Base-by-base conservation (phyloP, 2,329 filamentous ascomycete genomes). In the Fusarium liriodendri region DNA sequence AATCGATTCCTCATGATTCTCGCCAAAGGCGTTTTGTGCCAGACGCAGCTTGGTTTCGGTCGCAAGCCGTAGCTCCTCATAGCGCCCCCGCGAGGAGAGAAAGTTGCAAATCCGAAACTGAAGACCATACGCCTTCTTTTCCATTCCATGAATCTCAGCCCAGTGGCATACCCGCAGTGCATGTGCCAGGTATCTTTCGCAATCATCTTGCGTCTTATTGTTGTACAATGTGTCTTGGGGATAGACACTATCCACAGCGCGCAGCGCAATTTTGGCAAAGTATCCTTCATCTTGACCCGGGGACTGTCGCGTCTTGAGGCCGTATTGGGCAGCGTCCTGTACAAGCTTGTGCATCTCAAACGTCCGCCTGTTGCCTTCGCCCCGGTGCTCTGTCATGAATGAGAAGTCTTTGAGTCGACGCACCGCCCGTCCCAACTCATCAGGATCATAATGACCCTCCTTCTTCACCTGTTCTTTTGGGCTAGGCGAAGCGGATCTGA, bases 341-440 rank as follows among this genome's bases (percentile, higher is more conserved):
- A 80, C 78, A 1, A 81, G 77, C 65, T 77, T 80, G 57, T 82
- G 79, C 70, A 82, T 77, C 62, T 82, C 76, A 62, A 80, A 82
- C 13, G 32, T 73, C 10, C 42, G 33, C 1, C 45, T 42, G 5
- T 64, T 38, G 2, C 66, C 47, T 16, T 61, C 62, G 18, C 47
- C 22, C 18, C 11, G 54, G 7, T 64, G 70, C 25, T 67, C 47
- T 32, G 63, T 68, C 1, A 84, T 59, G 58, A 84, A 83, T 0
- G 81, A 83, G 40, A 82, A 82, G 27, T 83, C 77, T 35, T 73
- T 68, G 1, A 84, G 79, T 11, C 77, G 79, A 7, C 67, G 64
- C 13, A 80, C 14, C 9, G 54, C 54, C 20, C 4, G 32, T 20
- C 9, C 35, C 14, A 58, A 8, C 14, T 37, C 33, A 38, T 38